phyloP scores from a whole-genome alignment of 495 filamentous ascomycete genomes.

The Ramalina peruviana region DNA sequence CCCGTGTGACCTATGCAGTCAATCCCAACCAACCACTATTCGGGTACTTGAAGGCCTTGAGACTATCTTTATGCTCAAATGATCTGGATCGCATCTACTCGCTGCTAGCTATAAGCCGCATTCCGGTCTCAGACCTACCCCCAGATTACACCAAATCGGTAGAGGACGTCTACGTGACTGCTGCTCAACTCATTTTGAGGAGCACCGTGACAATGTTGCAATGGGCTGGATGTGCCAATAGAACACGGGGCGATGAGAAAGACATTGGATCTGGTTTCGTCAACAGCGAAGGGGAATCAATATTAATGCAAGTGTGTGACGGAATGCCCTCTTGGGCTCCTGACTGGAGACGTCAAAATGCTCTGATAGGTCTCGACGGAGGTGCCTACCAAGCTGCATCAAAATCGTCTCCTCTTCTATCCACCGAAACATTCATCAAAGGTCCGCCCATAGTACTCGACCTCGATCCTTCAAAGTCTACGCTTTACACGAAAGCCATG shows the following conservation, averaged over 20 bases:
- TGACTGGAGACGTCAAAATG: neutral
- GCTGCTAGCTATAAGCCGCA: neutral
- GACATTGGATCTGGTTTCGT: neutral
- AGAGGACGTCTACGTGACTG: neutral
- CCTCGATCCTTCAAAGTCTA: neutral
- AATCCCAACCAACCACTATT: neutral
- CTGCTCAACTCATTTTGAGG: neutral
- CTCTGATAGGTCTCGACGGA: neutral
- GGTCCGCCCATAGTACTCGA: neutral
- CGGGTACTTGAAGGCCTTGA: neutral
- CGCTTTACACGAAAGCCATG: neutral
- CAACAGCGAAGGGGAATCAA: neutral
- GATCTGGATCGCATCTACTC: neutral
- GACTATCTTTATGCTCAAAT: neutral
- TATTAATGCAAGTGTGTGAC: neutral
- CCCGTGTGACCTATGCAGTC: neutral
- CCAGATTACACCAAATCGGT: neutral
- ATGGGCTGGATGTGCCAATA: neutral
- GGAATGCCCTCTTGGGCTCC: neutral
- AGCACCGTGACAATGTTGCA: neutral
- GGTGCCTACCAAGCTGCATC: no score
- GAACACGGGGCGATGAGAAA: neutral
- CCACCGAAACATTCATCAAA: neutral
- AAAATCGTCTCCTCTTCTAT: neutral
- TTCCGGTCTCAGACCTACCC: neutral